Percentiles rank a stretch among this genome's conserved stretches.
Evolutionary conservation across 1,139 yeast species (phyloP).

Genomic region (Kazachstania sp.): DNA sequence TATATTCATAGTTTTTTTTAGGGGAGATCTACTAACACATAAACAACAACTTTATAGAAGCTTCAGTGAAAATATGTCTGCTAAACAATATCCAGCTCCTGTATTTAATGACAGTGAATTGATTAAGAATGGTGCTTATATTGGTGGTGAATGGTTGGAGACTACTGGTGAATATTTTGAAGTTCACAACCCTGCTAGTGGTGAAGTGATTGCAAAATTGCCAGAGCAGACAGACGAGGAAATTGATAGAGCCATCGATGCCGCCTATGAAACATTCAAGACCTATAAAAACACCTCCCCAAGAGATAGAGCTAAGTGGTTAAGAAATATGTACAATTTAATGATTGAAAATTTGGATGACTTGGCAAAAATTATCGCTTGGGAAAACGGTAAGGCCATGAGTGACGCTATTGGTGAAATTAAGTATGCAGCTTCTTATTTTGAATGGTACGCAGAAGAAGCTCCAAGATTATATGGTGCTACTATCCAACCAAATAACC

Average conservation of each 20-base stretch:
- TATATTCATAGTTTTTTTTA: too few species aligned
- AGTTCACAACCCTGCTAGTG: constrained; percentile 72
- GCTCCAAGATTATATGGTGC: constrained; percentile 73
- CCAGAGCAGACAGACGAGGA: constrained; percentile 46
- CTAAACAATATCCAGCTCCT: constrained; percentile 10
- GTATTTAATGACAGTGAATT: constrained; percentile 47
- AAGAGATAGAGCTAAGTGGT: constrained; percentile 57
- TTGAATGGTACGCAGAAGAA: constrained; percentile 83
- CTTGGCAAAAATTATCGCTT: constrained; percentile 60
- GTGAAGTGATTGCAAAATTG: constrained; percentile 44
- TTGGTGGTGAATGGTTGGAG: constrained; percentile 68
- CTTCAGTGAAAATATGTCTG: neutral
- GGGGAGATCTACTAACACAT: neutral
- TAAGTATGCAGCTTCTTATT: constrained; percentile 66
- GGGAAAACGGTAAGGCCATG: constrained; percentile 80
- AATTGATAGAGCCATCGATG: constrained; percentile 52
- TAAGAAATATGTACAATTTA: constrained; percentile 53
- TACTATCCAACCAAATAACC: constrained; percentile 55
- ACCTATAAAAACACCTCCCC: constrained; percentile 51
- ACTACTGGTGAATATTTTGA: constrained; percentile 42
- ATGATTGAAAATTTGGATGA: constrained; percentile 64
- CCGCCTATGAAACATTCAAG: constrained; percentile 53
- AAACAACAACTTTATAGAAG: neutral
- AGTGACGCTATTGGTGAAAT: constrained; percentile 74
- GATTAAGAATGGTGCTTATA: constrained; percentile 47